Evolutionary conservation across 192 early-diverging fungal genomes (phyloP), one percentile per base, ranked within the genome.

Genomic region (Entomortierella beljakovae): DNA sequence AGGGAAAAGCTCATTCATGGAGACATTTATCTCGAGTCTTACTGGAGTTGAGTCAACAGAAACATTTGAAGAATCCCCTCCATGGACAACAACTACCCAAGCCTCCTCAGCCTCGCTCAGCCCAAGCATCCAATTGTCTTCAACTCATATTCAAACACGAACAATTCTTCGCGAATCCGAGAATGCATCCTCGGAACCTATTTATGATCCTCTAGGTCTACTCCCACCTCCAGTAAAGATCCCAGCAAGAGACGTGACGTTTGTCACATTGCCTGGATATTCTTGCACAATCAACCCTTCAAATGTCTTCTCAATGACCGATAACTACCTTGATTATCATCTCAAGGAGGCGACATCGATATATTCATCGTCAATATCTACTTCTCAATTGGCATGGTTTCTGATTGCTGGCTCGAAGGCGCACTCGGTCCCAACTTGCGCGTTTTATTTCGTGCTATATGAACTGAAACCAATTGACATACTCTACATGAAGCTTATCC

Each of bases 401-500:
- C 46, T 79, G n/a, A 79, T 79, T n/a, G 22, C 75, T 49, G 75
- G 75, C 9, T 62, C 75, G 1, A 57, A 51, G 7, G 68, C 62
- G 0, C 75, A 70, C 46, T 59, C 75, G 2, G 33, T 79, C 7
- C 75, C 75, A 2, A 79, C 75, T 9, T 69, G 66, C 40, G 75
- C 75, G 11, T 79, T 79, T 51, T 79, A 79, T 33, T 79, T 79
- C 60, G 75, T 77, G 10, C 62, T 71, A 23, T 68, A 68, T n/a
- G 84, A 84, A 16, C 85, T 96, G 50, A 89, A 88, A 50, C 91
- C 93, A 42, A 81, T 97, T 7, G 97, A 99, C 69, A 95, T 99
- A 60, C 92, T 96, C 71, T 93, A 97, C 57, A 99, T 99, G 95
- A 96, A 96, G 86, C 88, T 94, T 42, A 86, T 99, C 58, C 92